phyloP scores from a whole-genome alignment of 2,329 filamentous ascomycete species.

The Talaromyces sp. region DNA sequence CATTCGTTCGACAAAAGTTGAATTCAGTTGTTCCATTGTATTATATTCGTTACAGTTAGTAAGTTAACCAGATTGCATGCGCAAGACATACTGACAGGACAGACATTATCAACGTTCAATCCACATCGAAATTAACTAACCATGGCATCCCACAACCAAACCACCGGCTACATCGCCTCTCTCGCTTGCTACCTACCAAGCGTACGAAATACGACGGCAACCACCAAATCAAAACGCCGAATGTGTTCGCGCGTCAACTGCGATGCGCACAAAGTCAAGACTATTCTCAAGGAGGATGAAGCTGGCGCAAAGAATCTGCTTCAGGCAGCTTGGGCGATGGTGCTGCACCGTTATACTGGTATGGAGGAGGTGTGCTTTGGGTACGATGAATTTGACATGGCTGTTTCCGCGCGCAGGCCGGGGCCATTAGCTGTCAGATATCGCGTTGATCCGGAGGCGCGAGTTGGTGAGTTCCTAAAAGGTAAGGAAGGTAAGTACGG shows the following conservation, averaged over 20 bases:
- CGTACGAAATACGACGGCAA: slow-evolving; percentile 32
- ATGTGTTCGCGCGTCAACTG: slow-evolving; percentile 37
- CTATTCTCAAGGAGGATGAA: slow-evolving; percentile 11
- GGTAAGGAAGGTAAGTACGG: slow-evolving; percentile 21
- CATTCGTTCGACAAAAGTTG: neutral
- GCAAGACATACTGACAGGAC: neutral
- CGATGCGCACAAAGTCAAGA: slow-evolving; percentile 26
- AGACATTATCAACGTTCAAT: neutral
- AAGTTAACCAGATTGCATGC: neutral
- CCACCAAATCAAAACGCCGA: slow-evolving; percentile 31
- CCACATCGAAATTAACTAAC: neutral
- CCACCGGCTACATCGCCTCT: slow-evolving; percentile 29
- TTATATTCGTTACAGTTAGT: neutral
- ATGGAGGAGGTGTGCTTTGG: slow-evolving; percentile 51
- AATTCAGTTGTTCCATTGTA: neutral
- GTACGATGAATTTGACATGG: slow-evolving; percentile 33
- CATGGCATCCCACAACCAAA: slow-evolving; percentile 13
- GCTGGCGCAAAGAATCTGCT: slow-evolving; percentile 27
- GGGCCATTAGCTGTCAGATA: slow-evolving; percentile 28
- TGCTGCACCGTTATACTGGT: slow-evolving; percentile 48
- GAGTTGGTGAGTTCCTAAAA: slow-evolving; percentile 26
- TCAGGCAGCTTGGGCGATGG: slow-evolving; percentile 48
- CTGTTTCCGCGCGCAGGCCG: slow-evolving; percentile 24
- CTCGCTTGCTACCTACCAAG: slow-evolving; percentile 38
- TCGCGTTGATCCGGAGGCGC: slow-evolving; percentile 32